These are phyloP conservation scores for Pseudocercospora pini-densiflorae DNA, from an alignment of 2,329 filamentous ascomycete species.

Conservation along the genomic window DNA sequence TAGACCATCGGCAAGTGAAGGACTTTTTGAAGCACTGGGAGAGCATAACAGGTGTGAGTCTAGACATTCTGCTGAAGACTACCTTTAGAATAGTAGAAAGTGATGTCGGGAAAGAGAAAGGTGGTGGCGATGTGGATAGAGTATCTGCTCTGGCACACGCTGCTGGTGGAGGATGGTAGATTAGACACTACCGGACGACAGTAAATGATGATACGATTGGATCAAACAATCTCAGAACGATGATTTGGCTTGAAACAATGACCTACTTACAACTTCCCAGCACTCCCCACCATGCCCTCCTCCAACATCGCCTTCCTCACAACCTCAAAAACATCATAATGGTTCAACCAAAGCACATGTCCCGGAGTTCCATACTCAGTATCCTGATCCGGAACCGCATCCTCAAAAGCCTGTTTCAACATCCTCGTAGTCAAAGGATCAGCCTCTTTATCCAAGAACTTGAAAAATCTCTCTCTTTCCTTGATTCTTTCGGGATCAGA, in stretches of 20 bases:
- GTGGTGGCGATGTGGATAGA: slow-evolving; percentile 69
- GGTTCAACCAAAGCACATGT: slow-evolving; percentile 15
- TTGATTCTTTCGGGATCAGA: slow-evolving; percentile 1
- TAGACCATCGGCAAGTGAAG: slow-evolving; percentile 69
- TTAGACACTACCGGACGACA: background rate
- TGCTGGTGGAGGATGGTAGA: slow-evolving; percentile 88
- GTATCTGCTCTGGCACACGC: slow-evolving; percentile 89
- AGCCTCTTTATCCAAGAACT: background rate
- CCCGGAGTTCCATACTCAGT: slow-evolving; percentile 7
- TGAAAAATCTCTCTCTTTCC: background rate
- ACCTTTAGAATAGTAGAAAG: slow-evolving; percentile 92
- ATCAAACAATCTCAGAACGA: background rate
- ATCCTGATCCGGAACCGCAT: slow-evolving; percentile 5
- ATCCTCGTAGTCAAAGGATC: background rate
- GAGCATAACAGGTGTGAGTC: slow-evolving; percentile 68
- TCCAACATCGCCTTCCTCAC: slow-evolving; percentile 1
- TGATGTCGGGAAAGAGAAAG: slow-evolving; percentile 81
- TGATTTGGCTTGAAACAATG: no score
- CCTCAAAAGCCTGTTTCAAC: slow-evolving; percentile 7
- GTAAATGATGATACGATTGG: background rate
- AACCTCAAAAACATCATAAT: slow-evolving; percentile 18
- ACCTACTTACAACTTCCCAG: background rate
- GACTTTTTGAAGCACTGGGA: slow-evolving; percentile 78
- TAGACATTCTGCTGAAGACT: slow-evolving; percentile 78
- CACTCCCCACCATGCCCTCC: background rate